Evolutionary conservation across 1,284 basidiomycete genomes (phyloP), one percentile per base, ranked within the genome.

Genomic region (Leccinum griseonigrum): DNA sequence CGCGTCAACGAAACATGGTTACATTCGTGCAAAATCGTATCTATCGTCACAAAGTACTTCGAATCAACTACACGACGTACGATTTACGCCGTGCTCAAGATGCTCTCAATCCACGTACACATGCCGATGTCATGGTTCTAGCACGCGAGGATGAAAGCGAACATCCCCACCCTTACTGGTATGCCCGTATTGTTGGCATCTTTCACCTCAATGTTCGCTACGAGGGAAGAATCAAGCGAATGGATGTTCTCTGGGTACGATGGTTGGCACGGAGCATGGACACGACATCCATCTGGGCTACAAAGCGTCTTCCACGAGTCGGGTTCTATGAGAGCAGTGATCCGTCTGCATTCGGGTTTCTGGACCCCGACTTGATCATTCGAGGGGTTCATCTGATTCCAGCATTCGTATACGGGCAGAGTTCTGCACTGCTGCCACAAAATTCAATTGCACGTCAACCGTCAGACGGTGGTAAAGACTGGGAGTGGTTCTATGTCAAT

Each of bases 131-230:
- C 28, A 68, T 71, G 61, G 58, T 69, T 1, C 60, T 68, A 1
- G 52, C 61, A 0, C 40, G 52, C 0, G 53, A 71, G 8, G 58
- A 68, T 18, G 31, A 62, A 6, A 26, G 11, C 9, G 11, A 54
- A 0, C 66, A 75, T 54, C 70, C 58, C 1, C 70, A 76, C 54
- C 74, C 70, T 0, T 79, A 74, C 60, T 75, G 71, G 73, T 81
- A 79, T 66, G 75, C 72, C 0, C 61, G 63, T 0, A 67, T 81
- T 0, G 52, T 63, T 9, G 48, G 51, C 1, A 38, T 65, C 0
- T 64, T 64, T 5, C 46, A 61, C 4, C 0, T 64, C 1, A 36
- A 57, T 14, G 14, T 64, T 3, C 0, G n/a, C 18, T 64, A 56
- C 13, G 3, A 60, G 4, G 36, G 10, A 10, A 0, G 31, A 28